These are phyloP conservation scores for Pleurotus cornucopiae DNA, from an alignment of 768 basidiomycete genomes.

Conservation along the genomic window DNA sequence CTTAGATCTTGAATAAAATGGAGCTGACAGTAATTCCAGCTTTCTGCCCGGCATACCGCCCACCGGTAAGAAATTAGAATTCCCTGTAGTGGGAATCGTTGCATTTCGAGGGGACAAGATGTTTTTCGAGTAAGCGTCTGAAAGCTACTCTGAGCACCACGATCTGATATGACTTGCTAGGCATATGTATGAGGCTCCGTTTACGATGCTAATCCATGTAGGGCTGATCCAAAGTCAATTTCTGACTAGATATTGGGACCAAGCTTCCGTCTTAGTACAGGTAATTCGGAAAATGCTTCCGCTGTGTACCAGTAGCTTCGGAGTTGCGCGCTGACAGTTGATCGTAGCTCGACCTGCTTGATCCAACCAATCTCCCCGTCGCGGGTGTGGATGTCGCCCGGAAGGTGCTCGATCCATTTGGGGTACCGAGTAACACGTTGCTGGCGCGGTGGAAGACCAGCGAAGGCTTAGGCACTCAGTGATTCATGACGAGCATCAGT, in stretches of 20 bases:
- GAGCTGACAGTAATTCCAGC: neutral
- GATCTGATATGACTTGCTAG: neutral
- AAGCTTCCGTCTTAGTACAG: conserved; percentile 8
- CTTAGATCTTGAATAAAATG: neutral
- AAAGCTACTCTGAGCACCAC: neutral
- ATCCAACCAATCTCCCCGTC: conserved; percentile 4
- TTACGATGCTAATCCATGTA: neutral
- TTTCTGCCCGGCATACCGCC: conserved; percentile 6
- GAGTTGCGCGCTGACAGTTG: neutral
- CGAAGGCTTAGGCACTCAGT: conserved; percentile 2
- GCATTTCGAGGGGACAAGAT: conserved; percentile 9
- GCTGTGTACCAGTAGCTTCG: neutral
- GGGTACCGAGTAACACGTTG: conserved; percentile 2
- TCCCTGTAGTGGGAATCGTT: conserved; percentile 3
- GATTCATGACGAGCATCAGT: neutral
- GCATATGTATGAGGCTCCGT: neutral
- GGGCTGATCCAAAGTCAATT: no score
- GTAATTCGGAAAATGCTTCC: neutral
- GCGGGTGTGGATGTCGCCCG: conserved; percentile 2
- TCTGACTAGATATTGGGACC: conserved; percentile 6
- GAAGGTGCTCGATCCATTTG: conserved; percentile 9
- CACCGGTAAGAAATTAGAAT: conserved; percentile 4
- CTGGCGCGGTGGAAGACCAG: conserved; percentile 3
- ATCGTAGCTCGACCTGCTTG: conserved; percentile 4
- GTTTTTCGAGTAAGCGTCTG: conserved; percentile 3